These are phyloP conservation scores for Kwoniella dejecticola DNA, from an alignment of 768 basidiomycete genomes.

Conservation along the genomic window DNA sequence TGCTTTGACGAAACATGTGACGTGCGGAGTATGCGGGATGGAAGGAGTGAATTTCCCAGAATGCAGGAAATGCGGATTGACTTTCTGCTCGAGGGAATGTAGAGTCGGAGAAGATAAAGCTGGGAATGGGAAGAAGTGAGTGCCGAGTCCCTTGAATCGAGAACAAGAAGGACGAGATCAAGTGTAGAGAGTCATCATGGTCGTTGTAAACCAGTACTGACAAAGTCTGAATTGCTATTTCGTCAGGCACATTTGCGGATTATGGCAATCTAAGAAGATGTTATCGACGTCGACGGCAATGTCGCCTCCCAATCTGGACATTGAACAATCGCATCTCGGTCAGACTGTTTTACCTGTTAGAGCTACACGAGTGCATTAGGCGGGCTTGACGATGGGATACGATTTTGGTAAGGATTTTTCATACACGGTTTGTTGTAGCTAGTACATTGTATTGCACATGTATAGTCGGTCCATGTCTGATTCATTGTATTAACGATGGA, in stretches of 20 bases:
- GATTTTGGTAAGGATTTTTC: too few relatives aligned
- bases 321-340: not conserved
- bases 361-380: constrained; percentile 4
- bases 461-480: too few relatives aligned
- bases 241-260: constrained; percentile 42
- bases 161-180: too few relatives aligned
- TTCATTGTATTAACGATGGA: too few relatives aligned
- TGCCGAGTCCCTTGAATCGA: not conserved
- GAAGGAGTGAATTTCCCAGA: constrained; percentile 49
- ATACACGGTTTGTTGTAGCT: too few relatives aligned
- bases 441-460: not conserved
- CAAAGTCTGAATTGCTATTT: too few relatives aligned
- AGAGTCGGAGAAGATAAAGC: constrained; percentile 37
- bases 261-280: constrained; percentile 35
- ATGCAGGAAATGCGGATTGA: constrained; percentile 48
- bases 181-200: not conserved
- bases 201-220: not conserved
- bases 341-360: not conserved
- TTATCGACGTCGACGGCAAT: constrained; percentile 8
- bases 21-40: constrained; percentile 39
- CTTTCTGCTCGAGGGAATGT: constrained; percentile 47
- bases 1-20: constrained; percentile 43
- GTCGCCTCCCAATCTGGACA: not conserved
- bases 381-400: not conserved
- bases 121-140: constrained; percentile 48